phyloP scores from a whole-genome alignment of 768 basidiomycete species.

The Boletus sensibilis region DNA sequence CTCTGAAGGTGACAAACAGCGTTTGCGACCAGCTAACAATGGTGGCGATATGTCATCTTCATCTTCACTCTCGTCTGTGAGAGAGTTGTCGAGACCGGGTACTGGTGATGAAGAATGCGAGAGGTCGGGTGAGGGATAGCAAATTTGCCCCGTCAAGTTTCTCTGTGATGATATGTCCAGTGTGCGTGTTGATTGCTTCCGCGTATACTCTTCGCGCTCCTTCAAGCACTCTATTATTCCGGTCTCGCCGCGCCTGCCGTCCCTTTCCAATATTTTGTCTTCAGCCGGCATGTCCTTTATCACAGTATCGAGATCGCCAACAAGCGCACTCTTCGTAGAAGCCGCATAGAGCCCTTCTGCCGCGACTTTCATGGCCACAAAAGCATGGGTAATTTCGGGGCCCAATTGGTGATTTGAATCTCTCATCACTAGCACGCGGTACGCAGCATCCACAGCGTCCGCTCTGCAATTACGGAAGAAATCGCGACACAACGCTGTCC shows the following conservation, averaged over 20 bases:
- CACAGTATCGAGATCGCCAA: constrained; percentile 27
- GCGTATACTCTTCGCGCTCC: background rate
- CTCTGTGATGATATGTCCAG: background rate
- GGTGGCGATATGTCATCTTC: constrained; percentile 13
- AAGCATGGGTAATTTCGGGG: constrained; percentile 15
- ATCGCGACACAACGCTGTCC: constrained; percentile 41
- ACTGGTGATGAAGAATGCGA: constrained; percentile 1
- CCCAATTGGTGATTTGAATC: constrained; percentile 6
- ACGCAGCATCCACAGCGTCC: constrained; percentile 28
- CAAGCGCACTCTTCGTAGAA: constrained; percentile 28
- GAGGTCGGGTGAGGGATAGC: constrained; percentile 4
- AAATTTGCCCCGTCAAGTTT: background rate
- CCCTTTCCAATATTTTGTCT: background rate
- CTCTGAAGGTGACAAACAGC: constrained; percentile 2
- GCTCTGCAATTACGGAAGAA: constrained; percentile 20
- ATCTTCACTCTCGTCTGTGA: constrained; percentile 14
- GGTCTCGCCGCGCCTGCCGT: no score
- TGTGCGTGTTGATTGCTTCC: background rate
- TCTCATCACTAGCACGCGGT: constrained; percentile 19
- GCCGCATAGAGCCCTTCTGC: constrained; percentile 32
- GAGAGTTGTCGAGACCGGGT: constrained; percentile 3
- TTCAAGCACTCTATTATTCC: background rate
- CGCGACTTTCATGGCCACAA: constrained; percentile 27
- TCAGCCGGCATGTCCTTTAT: constrained; percentile 31
- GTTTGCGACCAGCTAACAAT: constrained; percentile 14